Evolutionary conservation across 2,329 filamentous ascomycete species (phyloP).

Genomic region (Coniochaeta hoffmannii): DNA sequence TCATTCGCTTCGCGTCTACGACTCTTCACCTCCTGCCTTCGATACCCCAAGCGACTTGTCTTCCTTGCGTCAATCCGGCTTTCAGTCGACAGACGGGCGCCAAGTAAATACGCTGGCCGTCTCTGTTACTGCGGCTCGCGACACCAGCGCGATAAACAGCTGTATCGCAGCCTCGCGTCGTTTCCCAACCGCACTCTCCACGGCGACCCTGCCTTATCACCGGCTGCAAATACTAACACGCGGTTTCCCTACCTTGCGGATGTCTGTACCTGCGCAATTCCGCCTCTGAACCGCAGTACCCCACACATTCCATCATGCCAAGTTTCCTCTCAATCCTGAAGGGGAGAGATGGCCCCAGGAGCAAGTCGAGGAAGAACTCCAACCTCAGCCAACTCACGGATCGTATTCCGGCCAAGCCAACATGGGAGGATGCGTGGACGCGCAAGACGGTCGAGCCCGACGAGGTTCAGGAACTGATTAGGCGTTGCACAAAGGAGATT

Average conservation of each 20-base stretch:
- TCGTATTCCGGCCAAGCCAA: conserved; percentile 57
- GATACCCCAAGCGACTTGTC: background rate
- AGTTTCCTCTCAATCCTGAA: conserved; percentile 60
- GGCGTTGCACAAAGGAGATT: conserved; percentile 80
- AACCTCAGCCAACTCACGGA: conserved; percentile 41
- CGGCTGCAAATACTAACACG: background rate
- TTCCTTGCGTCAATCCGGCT: background rate
- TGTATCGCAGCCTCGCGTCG: background rate
- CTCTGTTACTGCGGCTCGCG: background rate
- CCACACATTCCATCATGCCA: conserved; percentile 35
- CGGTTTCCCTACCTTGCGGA: conserved; percentile 2
- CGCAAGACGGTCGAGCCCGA: conserved; percentile 78
- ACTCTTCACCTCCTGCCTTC: background rate
- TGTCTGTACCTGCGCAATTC: conserved; percentile 3
- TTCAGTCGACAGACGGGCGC: background rate
- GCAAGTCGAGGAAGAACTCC: conserved; percentile 58
- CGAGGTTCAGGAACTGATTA: conserved; percentile 82
- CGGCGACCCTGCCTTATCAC: background rate
- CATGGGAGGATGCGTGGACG: conserved; percentile 83
- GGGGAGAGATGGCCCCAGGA: conserved; percentile 61
- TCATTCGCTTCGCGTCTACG: background rate
- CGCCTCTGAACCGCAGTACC: conserved; percentile 2
- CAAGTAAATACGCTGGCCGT: background rate
- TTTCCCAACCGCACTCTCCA: background rate
- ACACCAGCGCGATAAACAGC: background rate